These are phyloP conservation scores for Epichloe baconii DNA, from an alignment of 2,329 filamentous ascomycete genomes.

Conservation along the genomic window DNA sequence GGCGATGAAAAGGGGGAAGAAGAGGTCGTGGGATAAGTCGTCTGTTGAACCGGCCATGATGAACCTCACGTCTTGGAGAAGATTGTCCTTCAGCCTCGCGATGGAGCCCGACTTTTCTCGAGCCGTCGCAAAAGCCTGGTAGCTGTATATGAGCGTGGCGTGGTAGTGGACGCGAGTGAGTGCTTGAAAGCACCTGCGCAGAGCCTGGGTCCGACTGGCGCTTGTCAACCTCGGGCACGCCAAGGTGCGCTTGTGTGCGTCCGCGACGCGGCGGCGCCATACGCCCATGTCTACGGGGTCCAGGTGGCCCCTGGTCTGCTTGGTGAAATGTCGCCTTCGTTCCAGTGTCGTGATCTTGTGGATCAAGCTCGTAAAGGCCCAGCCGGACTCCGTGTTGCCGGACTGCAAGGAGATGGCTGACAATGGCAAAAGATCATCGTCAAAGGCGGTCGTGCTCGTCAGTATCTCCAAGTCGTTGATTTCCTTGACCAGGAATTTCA, in stretches of 20 bases:
- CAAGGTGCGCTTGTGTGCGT: neutral
- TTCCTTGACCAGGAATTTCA: conserved; percentile 6
- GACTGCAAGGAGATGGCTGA: neutral
- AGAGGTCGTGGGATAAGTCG: conserved; percentile 5
- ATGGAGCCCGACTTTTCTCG: neutral
- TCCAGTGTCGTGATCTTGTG: conserved; percentile 3
- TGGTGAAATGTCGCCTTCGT: neutral
- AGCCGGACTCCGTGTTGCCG: neutral
- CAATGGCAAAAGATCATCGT: neutral
- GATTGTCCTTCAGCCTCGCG: neutral
- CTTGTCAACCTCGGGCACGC: conserved; percentile 6
- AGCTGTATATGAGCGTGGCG: conserved; percentile 10
- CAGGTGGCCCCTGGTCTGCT: neutral
- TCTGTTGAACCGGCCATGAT: conserved; percentile 3
- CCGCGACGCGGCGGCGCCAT: neutral
- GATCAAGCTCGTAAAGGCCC: conserved; percentile 5
- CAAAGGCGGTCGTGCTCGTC: conserved; percentile 3
- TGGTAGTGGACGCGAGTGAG: conserved; percentile 9
- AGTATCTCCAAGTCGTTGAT: conserved; percentile 5
- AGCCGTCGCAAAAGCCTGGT: conserved; percentile 8
- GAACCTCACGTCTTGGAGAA: conserved; percentile 2
- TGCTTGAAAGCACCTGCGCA: conserved; percentile 8
- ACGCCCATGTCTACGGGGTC: conserved; percentile 1
- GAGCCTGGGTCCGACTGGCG: conserved; percentile 1
- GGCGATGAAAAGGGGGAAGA: conserved; percentile 7